Conservation (phyloP, 2,329 filamentous ascomycete species). For the Aspergillus pseudoviridinutans region DNA sequence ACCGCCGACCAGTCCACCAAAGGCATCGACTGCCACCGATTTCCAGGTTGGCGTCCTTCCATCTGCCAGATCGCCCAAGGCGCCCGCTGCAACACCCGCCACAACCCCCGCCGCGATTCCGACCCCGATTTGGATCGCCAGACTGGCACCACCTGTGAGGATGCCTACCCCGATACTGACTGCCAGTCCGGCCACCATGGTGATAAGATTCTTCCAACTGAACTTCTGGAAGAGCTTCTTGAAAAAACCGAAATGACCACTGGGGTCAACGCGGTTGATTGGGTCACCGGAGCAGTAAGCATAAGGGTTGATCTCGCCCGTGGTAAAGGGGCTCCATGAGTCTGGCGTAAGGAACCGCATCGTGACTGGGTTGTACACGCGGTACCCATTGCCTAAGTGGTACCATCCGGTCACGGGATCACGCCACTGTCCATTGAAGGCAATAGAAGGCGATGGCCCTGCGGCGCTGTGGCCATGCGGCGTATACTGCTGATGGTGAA, state of each 20-base stretch:
- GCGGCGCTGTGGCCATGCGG: conserved; percentile 1
- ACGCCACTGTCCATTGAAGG: conserved; percentile 10
- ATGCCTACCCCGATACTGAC: neutral
- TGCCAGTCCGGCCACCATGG: neutral
- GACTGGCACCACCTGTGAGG: neutral
- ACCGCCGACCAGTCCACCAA: neutral
- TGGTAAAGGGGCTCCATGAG: conserved; percentile 10
- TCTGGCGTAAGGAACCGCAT: conserved; percentile 12
- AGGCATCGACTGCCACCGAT: neutral
- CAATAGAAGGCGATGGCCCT: neutral
- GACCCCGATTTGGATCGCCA: neutral
- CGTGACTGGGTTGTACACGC: conserved; percentile 14
- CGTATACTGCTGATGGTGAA: conserved; percentile 4
- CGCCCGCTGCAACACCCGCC: neutral
- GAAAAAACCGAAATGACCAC: conserved; percentile 5
- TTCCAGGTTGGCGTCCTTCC: neutral
- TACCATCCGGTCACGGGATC: conserved; percentile 14
- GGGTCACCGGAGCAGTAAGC: conserved; percentile 15
- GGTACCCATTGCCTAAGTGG: conserved; percentile 8
- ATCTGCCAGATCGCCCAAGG: neutral
- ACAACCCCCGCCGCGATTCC: neutral
- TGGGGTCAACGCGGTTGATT: conserved; percentile 13
- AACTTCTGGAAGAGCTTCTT: neutral
- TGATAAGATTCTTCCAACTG: neutral
- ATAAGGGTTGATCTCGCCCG: conserved; percentile 16